phyloP scores from a whole-genome alignment of 2,329 filamentous ascomycete genomes.

The Fusarium sulawesiense region DNA sequence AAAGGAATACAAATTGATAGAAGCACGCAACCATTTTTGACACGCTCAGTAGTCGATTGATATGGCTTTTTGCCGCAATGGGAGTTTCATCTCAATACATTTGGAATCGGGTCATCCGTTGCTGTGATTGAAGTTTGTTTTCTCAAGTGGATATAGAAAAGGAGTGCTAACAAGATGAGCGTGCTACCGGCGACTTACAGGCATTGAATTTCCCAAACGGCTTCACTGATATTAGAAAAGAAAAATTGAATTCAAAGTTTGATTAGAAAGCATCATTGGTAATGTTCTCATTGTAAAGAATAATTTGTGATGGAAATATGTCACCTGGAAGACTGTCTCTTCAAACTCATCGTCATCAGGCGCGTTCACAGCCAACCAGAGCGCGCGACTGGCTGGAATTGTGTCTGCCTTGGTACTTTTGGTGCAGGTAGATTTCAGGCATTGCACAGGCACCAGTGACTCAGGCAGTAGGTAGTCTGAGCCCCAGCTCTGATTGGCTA shows the following conservation, averaged over 20 bases:
- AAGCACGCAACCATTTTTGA: neutral
- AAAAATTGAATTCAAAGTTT: too few species aligned
- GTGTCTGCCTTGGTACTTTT: conserved; percentile 47
- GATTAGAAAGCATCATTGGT: conserved; percentile 1
- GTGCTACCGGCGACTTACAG: neutral
- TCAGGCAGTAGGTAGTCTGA: conserved; percentile 36
- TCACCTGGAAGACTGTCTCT: neutral
- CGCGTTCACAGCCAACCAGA: conserved; percentile 23
- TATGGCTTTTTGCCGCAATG: neutral
- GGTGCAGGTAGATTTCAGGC: conserved; percentile 44
- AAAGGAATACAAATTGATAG: neutral
- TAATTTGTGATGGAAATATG: neutral
- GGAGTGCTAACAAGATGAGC: neutral
- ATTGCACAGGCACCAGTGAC: conserved; percentile 48
- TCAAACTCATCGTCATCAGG: neutral
- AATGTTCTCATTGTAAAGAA: neutral
- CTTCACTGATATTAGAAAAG: neutral
- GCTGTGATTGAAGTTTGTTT: neutral
- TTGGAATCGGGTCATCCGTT: neutral
- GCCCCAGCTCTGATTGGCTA: conserved; percentile 46
- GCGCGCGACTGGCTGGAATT: conserved; percentile 26
- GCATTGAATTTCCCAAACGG: neutral
- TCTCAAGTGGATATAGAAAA: neutral
- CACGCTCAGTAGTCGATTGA: neutral
- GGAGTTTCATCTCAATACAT: neutral